phyloP scores from a whole-genome alignment of 352 stramenopile species.

The Globisporangium alternatum region DNA sequence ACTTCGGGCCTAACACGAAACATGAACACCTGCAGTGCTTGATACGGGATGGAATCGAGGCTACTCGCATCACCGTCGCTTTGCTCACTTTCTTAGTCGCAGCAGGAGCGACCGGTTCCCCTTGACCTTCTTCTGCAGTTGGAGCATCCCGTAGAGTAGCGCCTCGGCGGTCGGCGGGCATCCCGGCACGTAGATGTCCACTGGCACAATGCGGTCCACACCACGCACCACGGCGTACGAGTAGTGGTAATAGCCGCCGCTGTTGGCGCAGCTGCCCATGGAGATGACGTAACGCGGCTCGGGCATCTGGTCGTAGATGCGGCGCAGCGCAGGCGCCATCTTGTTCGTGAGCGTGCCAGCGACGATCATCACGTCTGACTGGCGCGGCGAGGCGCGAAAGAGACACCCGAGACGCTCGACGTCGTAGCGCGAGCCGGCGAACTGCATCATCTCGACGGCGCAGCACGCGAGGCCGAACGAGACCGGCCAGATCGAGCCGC shows the following conservation, averaged over 20 bases:
- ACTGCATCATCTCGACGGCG: constrained; percentile 99
- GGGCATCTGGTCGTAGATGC: constrained; percentile 99
- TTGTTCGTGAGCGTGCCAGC: constrained; percentile 99
- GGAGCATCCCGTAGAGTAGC: constrained; percentile 95
- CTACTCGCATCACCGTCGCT: background rate
- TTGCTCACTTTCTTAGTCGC: constrained; percentile 91
- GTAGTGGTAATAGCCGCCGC: constrained; percentile 90
- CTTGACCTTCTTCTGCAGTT: constrained; percentile 99
- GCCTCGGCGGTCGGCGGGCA: constrained; percentile 88
- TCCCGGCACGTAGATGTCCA: constrained; percentile 98
- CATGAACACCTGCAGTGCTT: no score
- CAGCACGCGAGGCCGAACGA: constrained; percentile 98
- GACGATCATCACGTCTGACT: constrained; percentile 99
- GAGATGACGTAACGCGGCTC: constrained; percentile 98
- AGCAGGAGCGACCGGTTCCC: constrained; percentile 92
- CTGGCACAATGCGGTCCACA: constrained; percentile 95
- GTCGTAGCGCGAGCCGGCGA: constrained; percentile 90
- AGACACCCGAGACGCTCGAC: constrained; percentile 99
- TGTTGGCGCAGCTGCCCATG: constrained; percentile 99
- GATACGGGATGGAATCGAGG: no score
- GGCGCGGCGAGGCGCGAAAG: constrained; percentile 93
- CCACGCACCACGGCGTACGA: constrained; percentile 96
- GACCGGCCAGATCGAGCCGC: constrained; percentile 4
- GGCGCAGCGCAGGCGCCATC: constrained; percentile 97
- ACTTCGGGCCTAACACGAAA: no score